Evolutionary conservation across 306 rosid genomes (phyloP).

Genomic region (Quercus variabilis): DNA sequence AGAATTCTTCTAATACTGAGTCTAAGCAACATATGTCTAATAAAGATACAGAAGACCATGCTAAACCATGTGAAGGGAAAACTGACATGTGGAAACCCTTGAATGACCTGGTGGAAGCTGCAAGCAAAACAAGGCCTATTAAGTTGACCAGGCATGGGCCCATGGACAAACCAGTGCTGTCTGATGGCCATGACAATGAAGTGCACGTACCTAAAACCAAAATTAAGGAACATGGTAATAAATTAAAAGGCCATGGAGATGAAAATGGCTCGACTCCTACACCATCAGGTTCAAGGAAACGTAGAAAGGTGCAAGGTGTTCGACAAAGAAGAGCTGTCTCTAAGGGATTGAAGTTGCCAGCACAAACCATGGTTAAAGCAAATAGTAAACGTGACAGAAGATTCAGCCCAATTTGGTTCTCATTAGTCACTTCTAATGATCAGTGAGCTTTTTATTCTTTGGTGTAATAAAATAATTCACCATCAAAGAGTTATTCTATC

Average conservation of each 20-base stretch:
- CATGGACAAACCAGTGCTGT: constrained; percentile 10
- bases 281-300: constrained; percentile 9
- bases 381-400: constrained; percentile 11
- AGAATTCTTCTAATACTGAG: constrained; percentile 31
- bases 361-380: constrained; percentile 17
- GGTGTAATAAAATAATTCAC: constrained; percentile 1
- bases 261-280: constrained; percentile 16
- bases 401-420: constrained; percentile 47
- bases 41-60: constrained; percentile 15
- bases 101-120: constrained; percentile 27
- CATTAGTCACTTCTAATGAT: constrained; percentile 53
- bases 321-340: constrained; percentile 18
- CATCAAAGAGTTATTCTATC: not conserved
- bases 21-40: constrained; percentile 16
- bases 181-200: constrained; percentile 20
- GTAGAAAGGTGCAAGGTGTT: constrained; percentile 9
- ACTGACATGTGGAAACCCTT: constrained; percentile 23
- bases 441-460: constrained; percentile 34
- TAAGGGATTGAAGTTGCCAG: constrained; percentile 35
- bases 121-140: constrained; percentile 13
- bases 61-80: constrained; percentile 20
- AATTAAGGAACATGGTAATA: constrained; percentile 7
- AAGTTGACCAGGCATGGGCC: constrained; percentile 17
- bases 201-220: not conserved
- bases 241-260: constrained; percentile 4